Evolutionary conservation across 345 rosid genomes (phyloP), one percentile per base, ranked within the genome.

Genomic region (Toxicodendron radicans): DNA sequence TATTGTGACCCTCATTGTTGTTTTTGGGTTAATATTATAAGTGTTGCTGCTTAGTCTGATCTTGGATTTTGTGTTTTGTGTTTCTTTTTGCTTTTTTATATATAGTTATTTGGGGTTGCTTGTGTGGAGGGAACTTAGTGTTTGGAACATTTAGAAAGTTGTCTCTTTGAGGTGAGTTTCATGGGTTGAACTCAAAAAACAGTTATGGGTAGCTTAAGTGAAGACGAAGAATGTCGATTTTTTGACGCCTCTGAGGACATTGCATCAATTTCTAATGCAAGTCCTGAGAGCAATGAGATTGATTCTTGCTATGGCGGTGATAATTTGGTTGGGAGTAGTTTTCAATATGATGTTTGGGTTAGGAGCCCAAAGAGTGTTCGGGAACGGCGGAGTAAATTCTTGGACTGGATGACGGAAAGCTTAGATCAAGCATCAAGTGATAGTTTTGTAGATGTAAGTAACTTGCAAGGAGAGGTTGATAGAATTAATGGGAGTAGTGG

Each of bases 201-300:
- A 75, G 7, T 38, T 8, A 94, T 89, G 98, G 91, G 84, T 68
- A 82, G 92, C 43, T 76, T 80, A 75, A 74, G 81, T 11, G 93
- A 85, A 72, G 97, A 83, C 0, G 91, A 87, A 75, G 92, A 84
- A 66, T 75, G 68, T 49, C 87, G 77, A 20, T 94, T 90, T 77
- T 94, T 89, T 73, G 97, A 94, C 79, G 97, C 97, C 9, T 72
- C 38, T 35, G 93, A 88, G 68, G 97, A 90, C 56, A 79, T 87
- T 70, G 75, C 86, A 17, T 73, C 83, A 70, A 62, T 75, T 18
- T 73, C 90, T 68, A 79, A 71, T 73, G 69, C 67, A 54, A 58
- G 8, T 78, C 81, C 63, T 71, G 82, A 82, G 78, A 20, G 16
- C 71, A 12, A 38, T 68, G 84, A 82, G 53, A 68, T 78, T 45